Evolutionary conservation across 2,329 filamentous ascomycete genomes (phyloP).

Genomic region (Ophiosphaerella herpotricha): DNA sequence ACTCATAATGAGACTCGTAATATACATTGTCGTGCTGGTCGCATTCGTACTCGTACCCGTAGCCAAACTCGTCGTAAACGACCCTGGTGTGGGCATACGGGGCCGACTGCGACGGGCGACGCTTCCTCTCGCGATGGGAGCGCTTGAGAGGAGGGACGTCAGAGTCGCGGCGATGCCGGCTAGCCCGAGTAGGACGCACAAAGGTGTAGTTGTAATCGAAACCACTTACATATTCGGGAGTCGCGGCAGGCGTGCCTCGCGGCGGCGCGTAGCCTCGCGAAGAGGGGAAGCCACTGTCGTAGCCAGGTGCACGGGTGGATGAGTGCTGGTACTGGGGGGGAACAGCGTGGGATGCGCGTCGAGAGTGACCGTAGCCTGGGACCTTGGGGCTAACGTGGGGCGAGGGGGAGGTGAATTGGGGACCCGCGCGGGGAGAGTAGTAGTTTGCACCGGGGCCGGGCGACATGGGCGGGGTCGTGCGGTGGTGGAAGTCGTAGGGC

Average conservation of each 20-base stretch:
- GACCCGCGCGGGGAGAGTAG: constrained; percentile 59
- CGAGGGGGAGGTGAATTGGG: constrained; percentile 52
- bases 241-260: constrained; percentile 51
- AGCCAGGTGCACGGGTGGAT: constrained; percentile 39
- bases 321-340: constrained; percentile 52
- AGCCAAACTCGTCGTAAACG: constrained; percentile 58
- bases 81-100: constrained; percentile 62
- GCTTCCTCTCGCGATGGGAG: constrained; percentile 51
- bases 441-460: constrained; percentile 54
- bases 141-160: constrained; percentile 47
- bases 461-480: constrained; percentile 49
- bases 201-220: constrained; percentile 53
- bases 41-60: constrained; percentile 54
- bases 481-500: constrained; percentile 40
- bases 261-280: constrained; percentile 53
- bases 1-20: constrained; percentile 51
- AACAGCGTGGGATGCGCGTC: constrained; percentile 60
- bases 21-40: constrained; percentile 24
- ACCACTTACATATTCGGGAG: constrained; percentile 67
- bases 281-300: constrained; percentile 47
- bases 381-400: constrained; percentile 53
- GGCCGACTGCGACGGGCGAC: constrained; percentile 56
- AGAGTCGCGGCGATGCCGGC: constrained; percentile 45
- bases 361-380: constrained; percentile 57
- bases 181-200: constrained; percentile 37